phyloP scores from a whole-genome alignment of 1,139 yeast genomes.

The Protomyces gravidus region DNA sequence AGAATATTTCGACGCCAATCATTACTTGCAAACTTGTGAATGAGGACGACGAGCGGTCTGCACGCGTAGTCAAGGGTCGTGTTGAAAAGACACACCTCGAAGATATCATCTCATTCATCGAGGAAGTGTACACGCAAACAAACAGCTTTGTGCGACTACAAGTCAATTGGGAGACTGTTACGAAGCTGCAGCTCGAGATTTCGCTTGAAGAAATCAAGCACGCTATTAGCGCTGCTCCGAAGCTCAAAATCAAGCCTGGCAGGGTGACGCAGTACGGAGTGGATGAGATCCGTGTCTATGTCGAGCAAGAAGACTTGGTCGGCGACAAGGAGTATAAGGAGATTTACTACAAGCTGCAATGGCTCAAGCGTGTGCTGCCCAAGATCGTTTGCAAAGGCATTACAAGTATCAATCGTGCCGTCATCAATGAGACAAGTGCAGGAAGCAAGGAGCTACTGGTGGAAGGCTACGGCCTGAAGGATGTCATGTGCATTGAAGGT shows the following conservation, averaged over 20 bases:
- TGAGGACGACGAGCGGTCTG: conserved; percentile 88
- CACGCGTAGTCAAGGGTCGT: conserved; percentile 96
- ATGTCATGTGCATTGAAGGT: conserved; percentile 97
- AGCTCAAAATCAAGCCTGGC: conserved; percentile 65
- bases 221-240: conserved; percentile 81
- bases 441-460: conserved; percentile 53
- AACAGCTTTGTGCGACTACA: conserved; percentile 76
- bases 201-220: conserved; percentile 78
- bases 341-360: conserved; percentile 83
- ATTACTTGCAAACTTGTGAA: conserved; percentile 91
- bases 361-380: conserved; percentile 77
- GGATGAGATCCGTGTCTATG: conserved; percentile 72
- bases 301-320: conserved; percentile 46
- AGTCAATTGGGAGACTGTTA: conserved; percentile 79
- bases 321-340: conserved; percentile 53
- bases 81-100: conserved; percentile 84
- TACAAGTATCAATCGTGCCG: conserved; percentile 88
- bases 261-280: conserved; percentile 68
- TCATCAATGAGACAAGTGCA: conserved; percentile 63
- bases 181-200: conserved; percentile 81
- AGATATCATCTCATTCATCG: conserved; percentile 83
- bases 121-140: conserved; percentile 84
- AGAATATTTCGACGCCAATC: conserved; percentile 91
- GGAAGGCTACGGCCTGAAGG: conserved; percentile 95
- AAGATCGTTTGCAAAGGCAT: conserved; percentile 87